Evolutionary conservation across 495 filamentous ascomycete species (phyloP).

Genomic region (Bacidia gigantensis): DNA sequence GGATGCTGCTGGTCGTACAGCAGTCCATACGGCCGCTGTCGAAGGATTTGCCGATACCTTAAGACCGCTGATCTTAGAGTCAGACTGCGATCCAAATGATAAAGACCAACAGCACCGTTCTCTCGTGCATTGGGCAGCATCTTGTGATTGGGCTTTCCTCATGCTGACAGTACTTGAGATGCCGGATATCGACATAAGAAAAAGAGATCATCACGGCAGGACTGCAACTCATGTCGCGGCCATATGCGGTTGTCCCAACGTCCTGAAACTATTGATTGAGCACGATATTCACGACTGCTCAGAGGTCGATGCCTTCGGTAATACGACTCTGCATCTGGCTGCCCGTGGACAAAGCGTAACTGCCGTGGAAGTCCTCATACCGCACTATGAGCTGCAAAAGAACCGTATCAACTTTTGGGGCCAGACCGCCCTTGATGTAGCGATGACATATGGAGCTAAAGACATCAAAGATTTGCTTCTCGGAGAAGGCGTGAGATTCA

Average conservation of each 20-base stretch:
- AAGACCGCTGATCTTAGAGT: constrained; percentile 1
- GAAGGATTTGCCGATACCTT: constrained; percentile 2
- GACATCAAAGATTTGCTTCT: not conserved
- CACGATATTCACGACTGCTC: not conserved
- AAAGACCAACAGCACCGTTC: not conserved
- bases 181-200: not conserved
- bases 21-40: constrained; percentile 3
- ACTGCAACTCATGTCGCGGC: not conserved
- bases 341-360: constrained; percentile 2
- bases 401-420: not conserved
- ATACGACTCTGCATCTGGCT: not conserved
- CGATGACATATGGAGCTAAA: not conserved
- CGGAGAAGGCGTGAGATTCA: not conserved
- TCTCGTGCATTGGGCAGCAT: constrained; percentile 1
- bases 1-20: not conserved
- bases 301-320: constrained; percentile 1
- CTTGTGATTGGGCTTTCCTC: constrained; percentile 1
- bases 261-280: not conserved
- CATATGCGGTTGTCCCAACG: constrained; percentile 1
- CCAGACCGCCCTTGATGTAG: constrained; percentile 1
- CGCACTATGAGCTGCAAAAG: not conserved
- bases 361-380: not conserved
- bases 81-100: not conserved
- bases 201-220: constrained; percentile 3
- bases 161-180: constrained; percentile 1